These are phyloP conservation scores for Epichloe sibirici DNA, from an alignment of 2,329 filamentous ascomycete species.

Conservation along the genomic window DNA sequence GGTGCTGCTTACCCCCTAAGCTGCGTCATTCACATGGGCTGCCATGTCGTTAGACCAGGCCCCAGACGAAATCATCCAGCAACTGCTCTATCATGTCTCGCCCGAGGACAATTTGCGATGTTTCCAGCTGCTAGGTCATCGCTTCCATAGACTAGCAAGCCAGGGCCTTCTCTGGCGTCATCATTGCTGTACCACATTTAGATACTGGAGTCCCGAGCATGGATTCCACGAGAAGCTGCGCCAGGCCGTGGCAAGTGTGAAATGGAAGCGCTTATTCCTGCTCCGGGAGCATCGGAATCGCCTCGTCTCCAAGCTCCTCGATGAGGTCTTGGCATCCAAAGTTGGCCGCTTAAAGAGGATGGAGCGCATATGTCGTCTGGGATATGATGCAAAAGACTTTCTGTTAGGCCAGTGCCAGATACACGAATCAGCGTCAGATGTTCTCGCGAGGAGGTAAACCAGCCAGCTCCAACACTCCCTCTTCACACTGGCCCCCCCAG, in stretches of 20 bases:
- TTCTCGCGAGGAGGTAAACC: conserved; percentile 56
- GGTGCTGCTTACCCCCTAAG: not conserved
- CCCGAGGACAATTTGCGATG: conserved; percentile 39
- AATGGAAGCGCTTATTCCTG: conserved; percentile 65
- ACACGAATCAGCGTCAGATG: conserved; percentile 52
- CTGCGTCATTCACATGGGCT: conserved; percentile 9
- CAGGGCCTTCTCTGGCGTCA: conserved; percentile 69
- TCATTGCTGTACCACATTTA: conserved; percentile 58
- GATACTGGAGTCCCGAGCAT: conserved; percentile 62
- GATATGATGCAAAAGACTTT: conserved; percentile 82
- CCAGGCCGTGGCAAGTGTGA: conserved; percentile 39
- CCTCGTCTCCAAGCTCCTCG: conserved; percentile 41
- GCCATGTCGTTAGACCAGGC: conserved; percentile 34
- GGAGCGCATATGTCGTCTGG: conserved; percentile 56
- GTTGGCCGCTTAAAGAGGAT: conserved; percentile 57
- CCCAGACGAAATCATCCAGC: conserved; percentile 76
- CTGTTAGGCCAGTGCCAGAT: conserved; percentile 54
- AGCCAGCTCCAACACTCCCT: not conserved
- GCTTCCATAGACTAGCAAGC: conserved; percentile 52
- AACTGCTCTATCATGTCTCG: conserved; percentile 54
- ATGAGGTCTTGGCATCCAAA: conserved; percentile 60
- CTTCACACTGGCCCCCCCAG: not conserved
- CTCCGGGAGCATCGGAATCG: conserved; percentile 40
- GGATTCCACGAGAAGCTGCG: conserved; percentile 43
- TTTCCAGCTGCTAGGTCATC: conserved; percentile 45